Conservation (phyloP, 306 rosid species). For the Cucumis cinereus region DNA sequence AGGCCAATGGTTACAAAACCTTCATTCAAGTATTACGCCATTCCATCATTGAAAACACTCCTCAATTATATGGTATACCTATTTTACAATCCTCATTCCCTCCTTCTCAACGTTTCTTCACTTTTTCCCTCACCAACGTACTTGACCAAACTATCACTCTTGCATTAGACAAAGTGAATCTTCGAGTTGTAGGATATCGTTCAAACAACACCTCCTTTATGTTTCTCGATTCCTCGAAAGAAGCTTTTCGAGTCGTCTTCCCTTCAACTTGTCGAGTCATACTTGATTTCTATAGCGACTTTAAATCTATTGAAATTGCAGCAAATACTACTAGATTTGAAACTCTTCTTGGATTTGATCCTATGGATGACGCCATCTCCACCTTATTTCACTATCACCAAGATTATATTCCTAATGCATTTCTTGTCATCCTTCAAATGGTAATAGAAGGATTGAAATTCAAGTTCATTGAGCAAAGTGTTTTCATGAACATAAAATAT, state of each 20-base stretch:
- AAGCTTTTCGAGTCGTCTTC: neutral
- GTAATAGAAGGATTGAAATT: neutral
- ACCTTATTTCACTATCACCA: neutral
- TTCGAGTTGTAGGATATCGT: neutral
- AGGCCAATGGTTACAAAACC: neutral
- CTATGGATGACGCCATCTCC: neutral
- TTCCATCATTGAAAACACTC: neutral
- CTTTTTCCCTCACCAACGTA: neutral
- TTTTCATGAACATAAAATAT: neutral
- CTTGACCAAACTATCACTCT: neutral
- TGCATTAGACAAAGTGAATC: neutral
- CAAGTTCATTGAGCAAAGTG: neutral
- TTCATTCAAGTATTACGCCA: neutral
- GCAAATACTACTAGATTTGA: neutral
- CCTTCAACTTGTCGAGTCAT: neutral
- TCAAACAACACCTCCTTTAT: neutral
- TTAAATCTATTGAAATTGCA: neutral
- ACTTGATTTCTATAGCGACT: neutral
- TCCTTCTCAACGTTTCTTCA: neutral
- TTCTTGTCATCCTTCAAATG: neutral
- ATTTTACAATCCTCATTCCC: neutral
- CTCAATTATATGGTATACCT: neutral
- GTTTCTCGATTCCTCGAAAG: neutral
- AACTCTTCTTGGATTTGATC: neutral
- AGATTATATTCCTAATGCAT: neutral